A percentile compares a stretch with the other conserved stretches of the same genome.
Evolutionary conservation across 768 basidiomycete species (phyloP).

Genomic region (Infundibulicybe gibba): DNA sequence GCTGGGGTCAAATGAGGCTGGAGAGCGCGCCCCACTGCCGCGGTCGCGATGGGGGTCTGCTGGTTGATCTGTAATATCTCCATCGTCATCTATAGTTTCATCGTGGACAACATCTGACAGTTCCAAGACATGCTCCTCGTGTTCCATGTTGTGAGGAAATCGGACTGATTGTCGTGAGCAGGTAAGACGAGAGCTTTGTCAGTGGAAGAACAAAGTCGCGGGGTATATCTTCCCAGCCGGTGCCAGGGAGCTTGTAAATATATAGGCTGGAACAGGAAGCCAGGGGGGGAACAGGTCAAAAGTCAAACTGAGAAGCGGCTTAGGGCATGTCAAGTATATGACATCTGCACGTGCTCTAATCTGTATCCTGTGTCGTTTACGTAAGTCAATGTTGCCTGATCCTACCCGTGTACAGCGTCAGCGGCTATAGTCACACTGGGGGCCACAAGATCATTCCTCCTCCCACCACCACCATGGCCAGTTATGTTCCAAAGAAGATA

Average conservation of each 20-base stretch:
- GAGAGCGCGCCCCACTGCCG: background rate
- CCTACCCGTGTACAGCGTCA: too few relatives aligned
- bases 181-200: slow-evolving; percentile 8
- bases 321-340: background rate
- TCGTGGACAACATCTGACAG: slow-evolving; percentile 86
- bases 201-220: background rate
- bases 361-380: too few relatives aligned
- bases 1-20: slow-evolving; percentile 27
- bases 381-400: too few relatives aligned
- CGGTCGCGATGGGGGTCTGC: slow-evolving; percentile 24
- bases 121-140: slow-evolving; percentile 65
- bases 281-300: background rate
- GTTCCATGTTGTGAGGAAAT: slow-evolving; percentile 30
- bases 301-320: slow-evolving; percentile 1
- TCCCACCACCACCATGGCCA: slow-evolving; percentile 16
- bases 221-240: too few relatives aligned
- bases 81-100: slow-evolving; percentile 63
- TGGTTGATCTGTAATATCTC: slow-evolving; percentile 26
- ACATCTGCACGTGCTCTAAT: too few relatives aligned
- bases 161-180: slow-evolving; percentile 2
- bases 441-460: too few relatives aligned
- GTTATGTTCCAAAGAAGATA: slow-evolving; percentile 44
- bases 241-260: too few relatives aligned
- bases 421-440: too few relatives aligned
- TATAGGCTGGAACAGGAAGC: too few relatives aligned